Evolutionary conservation across 73 alveolate species (phyloP).

Genomic region (Paramecium bursaria): DNA sequence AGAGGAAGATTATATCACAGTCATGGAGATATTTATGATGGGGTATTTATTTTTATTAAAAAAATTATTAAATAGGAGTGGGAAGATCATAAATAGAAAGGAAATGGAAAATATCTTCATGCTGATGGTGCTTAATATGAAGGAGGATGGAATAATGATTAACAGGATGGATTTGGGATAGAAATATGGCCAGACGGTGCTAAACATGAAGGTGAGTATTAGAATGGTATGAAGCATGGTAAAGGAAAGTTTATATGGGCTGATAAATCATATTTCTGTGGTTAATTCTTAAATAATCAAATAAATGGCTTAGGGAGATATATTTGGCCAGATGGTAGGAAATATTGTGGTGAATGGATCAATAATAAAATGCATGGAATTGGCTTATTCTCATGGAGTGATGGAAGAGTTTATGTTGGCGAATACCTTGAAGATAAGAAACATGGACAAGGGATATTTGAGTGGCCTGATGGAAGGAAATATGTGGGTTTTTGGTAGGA

Average conservation of each 20-base stretch:
- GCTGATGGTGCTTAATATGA: constrained; percentile 76
- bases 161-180: constrained; percentile 75
- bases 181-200: constrained; percentile 87
- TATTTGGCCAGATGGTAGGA: constrained; percentile 77
- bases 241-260: constrained; percentile 80
- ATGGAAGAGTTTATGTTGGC: constrained; percentile 73
- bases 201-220: constrained; percentile 75
- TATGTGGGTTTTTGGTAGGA: constrained; percentile 71
- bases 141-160: constrained; percentile 81
- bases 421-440: constrained; percentile 79
- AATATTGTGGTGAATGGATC: constrained; percentile 82
- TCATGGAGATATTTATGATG: constrained; percentile 82
- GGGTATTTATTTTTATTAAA: constrained; percentile 51
- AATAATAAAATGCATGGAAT: constrained; percentile 78
- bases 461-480: constrained; percentile 76
- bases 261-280: constrained; percentile 84
- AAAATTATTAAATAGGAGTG: constrained; percentile 58
- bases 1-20: constrained; percentile 76
- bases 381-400: constrained; percentile 85
- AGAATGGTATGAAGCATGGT: constrained; percentile 80
- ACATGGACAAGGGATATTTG: constrained; percentile 83
- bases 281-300: constrained; percentile 77
- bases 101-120: constrained; percentile 75
- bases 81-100: constrained; percentile 74
- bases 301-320: constrained; percentile 81